Evolutionary conservation across 164 flowering plant species (phyloP), one percentile per base, ranked within the genome.

Genomic region (Umbilicus rupestris): DNA sequence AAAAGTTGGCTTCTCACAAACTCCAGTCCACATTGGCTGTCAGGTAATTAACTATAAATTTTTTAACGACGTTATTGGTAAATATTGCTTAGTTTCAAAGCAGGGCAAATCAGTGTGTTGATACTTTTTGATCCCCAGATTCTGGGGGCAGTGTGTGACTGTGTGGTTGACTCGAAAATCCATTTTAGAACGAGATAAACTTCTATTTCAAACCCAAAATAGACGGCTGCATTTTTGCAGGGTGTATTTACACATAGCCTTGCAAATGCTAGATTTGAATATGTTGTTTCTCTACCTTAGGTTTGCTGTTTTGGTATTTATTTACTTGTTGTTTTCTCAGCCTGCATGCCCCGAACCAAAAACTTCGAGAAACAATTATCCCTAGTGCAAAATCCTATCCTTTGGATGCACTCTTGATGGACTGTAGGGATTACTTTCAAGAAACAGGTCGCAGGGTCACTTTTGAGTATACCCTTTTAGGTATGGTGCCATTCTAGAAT

Each of bases 1-100:
- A 79, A 57, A 95, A 73, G 73, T 75, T 92, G 78, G 97, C 99
- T 63, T 77, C 96, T 66, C 80, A 88, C 82, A 90, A 87, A 68
- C 96, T 95, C 72, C 97, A 95, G 80, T 92, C 99, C 14, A 95
- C 99, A 31, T 83, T 95, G 79, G 99, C 99, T 47, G 77, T 92
- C 74, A 95, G 99, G 99, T 88, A 78, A 15, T 46, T 28, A 46
- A 46, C 26, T 41, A 16, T 46, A 39, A n/a, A 7, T 41, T 9
- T 52, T 12, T 26, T 52, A 24, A 52, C 26, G 11, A 35, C 37
- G 37, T 35, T 3, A 41, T 9, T 41, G 44, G 44, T 41, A 7
- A 41, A 12, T 41, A 14, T 7, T 14, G 2, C 16, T 10, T 12
- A 41, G 12, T 14, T 3, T 41, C 12, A 14, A 41, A 41, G 44